These are phyloP conservation scores for Cutaneotrichosporon cyanovorans DNA, from an alignment of 1,284 basidiomycete genomes.

Conservation along the genomic window DNA sequence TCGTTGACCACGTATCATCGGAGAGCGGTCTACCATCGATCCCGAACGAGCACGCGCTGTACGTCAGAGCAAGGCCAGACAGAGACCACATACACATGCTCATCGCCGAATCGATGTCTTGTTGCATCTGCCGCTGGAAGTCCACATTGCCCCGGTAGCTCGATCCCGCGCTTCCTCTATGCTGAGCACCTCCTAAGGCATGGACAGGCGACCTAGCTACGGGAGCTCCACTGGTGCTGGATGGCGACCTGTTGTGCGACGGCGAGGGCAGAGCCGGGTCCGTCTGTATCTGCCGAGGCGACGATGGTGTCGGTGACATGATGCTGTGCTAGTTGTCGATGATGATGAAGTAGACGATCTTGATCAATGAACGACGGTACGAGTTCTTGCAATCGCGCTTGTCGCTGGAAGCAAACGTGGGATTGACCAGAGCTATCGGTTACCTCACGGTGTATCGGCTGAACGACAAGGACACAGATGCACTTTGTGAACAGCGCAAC, in stretches of 20 bases:
- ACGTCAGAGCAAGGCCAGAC: background rate
- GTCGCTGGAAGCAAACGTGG: too few relatives aligned
- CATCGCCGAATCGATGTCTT: constrained; percentile 43
- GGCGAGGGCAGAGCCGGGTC: constrained; percentile 22
- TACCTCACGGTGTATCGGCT: too few relatives aligned
- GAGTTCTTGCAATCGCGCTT: too few relatives aligned
- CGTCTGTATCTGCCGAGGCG: constrained; percentile 25
- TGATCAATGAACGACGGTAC: too few relatives aligned
- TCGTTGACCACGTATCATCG: constrained; percentile 22
- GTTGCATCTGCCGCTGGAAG: constrained; percentile 37
- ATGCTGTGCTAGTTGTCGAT: too few relatives aligned
- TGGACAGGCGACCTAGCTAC: constrained; percentile 26
- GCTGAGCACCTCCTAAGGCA: constrained; percentile 14
- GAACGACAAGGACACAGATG: too few relatives aligned
- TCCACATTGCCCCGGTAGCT: constrained; percentile 23
- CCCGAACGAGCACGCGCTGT: constrained; percentile 41
- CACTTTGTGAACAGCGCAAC: too few relatives aligned
- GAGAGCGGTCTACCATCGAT: constrained; percentile 24
- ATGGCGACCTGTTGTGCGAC: constrained; percentile 13
- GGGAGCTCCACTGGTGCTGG: background rate
- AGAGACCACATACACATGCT: constrained; percentile 42
- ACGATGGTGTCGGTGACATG: constrained; percentile 20
- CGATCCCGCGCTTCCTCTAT: constrained; percentile 1
- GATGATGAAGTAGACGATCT: too few relatives aligned
- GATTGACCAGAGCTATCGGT: too few relatives aligned